Evolutionary conservation across 805 yeast genomes (phyloP), one percentile per base, ranked within the genome.

Genomic region (Metschnikowia baotianmanensis): DNA sequence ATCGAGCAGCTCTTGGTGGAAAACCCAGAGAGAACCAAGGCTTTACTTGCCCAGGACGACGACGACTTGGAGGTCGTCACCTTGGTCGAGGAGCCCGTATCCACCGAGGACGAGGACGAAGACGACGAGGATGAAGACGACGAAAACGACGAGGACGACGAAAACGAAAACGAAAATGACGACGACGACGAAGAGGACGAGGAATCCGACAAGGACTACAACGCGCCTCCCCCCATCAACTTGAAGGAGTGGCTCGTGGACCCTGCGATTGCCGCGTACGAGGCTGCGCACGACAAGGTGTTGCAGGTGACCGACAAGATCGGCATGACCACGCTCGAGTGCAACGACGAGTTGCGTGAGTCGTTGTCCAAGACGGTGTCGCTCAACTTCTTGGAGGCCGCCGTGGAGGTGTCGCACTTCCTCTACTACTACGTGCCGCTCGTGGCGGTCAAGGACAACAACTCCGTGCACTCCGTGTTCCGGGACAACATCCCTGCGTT

Each of bases 141-240:
- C 18, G 69, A 58, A 10, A 66, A 56, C 10, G 71, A 63, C 20
- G 59, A 53, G 11, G 59, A 57, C n/a, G 73, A 67, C 42, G 52
- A 52, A 32, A 68, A 64, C 44, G 58, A 31, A n/a, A 29, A 17
- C 22, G 40, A 31, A 10, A 61, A 50, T 16, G 59, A 57, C 4
- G 45, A 37, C 34, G 43, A 42, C 10, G 52, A 50, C 12, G 53
- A 43, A 9, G 48, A 45, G 6, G 53, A 57, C 12, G 71, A 65
- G 22, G 61, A 53, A 13, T 58, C 56, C 18, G 74, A 69, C 48
- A 53, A 52, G 41, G 70, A 66, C 46, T 65, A 59, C 54, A 45
- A 61, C 31, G 66, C 57, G 11, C 63, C 63, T 1, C 70, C 74
- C 10, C 75, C 75, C 21, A 45, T 69, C 35, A 57, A 64, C 47